phyloP scores from a whole-genome alignment of 306 rosid genomes.

The Vachellia collinsii region DNA sequence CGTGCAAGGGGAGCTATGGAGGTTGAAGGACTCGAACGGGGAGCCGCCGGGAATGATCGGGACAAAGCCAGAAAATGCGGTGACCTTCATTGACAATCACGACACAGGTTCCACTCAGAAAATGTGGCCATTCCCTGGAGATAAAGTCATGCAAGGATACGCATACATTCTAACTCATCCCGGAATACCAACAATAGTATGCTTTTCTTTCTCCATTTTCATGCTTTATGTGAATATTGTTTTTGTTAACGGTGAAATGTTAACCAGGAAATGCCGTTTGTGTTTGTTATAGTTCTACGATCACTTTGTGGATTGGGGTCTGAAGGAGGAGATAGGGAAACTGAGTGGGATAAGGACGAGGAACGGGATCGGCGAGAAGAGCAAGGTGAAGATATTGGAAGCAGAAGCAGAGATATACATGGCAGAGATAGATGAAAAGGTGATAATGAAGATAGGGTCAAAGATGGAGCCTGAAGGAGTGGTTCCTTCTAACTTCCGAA shows the following conservation, averaged over 20 bases:
- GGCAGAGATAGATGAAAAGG: slow-evolving; percentile 60
- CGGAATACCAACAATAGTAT: slow-evolving; percentile 72
- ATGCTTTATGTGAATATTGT: neutral
- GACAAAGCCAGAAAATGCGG: slow-evolving; percentile 70
- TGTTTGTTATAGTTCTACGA: slow-evolving; percentile 69
- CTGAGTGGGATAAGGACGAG: slow-evolving; percentile 51
- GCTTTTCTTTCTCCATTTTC: slow-evolving; percentile 21
- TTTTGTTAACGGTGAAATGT: neutral
- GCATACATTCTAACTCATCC: slow-evolving; percentile 84
- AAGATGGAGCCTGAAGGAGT: slow-evolving; percentile 55
- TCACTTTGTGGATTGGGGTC: slow-evolving; percentile 71
- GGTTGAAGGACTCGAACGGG: slow-evolving; percentile 59
- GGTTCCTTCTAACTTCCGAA: slow-evolving; percentile 54
- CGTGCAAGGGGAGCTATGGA: slow-evolving; percentile 63
- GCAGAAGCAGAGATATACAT: slow-evolving; percentile 66
- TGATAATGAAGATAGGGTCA: slow-evolving; percentile 75
- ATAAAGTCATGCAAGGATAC: slow-evolving; percentile 76
- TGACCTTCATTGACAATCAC: slow-evolving; percentile 78
- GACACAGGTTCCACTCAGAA: slow-evolving; percentile 76
- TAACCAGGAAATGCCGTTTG: neutral
- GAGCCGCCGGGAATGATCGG: slow-evolving; percentile 82
- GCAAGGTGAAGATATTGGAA: slow-evolving; percentile 60
- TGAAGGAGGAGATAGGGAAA: slow-evolving; percentile 57
- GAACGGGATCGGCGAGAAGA: slow-evolving; percentile 53
- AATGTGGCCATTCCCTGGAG: slow-evolving; percentile 66